Evolutionary conservation across 345 rosid species (phyloP).

Genomic region (Dovyalis caffra): DNA sequence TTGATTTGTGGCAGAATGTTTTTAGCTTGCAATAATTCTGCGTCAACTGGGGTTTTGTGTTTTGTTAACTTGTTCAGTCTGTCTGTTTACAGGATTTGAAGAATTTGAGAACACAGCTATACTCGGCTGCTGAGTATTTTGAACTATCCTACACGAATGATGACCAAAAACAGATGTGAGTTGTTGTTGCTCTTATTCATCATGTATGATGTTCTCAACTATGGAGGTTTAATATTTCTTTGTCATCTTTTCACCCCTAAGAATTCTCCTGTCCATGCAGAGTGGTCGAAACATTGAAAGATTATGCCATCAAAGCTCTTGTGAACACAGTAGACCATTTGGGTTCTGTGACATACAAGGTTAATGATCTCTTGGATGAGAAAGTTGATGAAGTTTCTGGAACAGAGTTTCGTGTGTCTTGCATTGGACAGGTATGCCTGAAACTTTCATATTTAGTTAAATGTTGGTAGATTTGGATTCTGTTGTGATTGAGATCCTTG

Average conservation of each 20-base stretch:
- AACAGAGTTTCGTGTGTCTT: slow-evolving; percentile 73
- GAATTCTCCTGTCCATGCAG: slow-evolving; percentile 39
- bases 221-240: not conserved
- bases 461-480: not conserved
- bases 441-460: not conserved
- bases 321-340: slow-evolving; percentile 96
- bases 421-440: slow-evolving; percentile 72
- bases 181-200: slow-evolving; percentile 5
- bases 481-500: not conserved
- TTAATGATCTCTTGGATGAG: slow-evolving; percentile 75
- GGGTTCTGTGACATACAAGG: slow-evolving; percentile 88
- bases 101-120: slow-evolving; percentile 78
- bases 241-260: not conserved
- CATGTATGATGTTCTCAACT: not conserved
- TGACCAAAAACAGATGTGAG: slow-evolving; percentile 81
- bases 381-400: slow-evolving; percentile 82
- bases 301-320: slow-evolving; percentile 84
- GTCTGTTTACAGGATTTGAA: slow-evolving; percentile 77
- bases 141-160: slow-evolving; percentile 80
- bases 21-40: not conserved
- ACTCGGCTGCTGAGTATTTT: slow-evolving; percentile 94
- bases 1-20: not conserved
- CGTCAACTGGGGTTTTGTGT: not conserved
- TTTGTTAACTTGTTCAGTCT: not conserved
- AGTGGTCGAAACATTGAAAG: slow-evolving; percentile 87